Evolutionary conservation across 2,329 filamentous ascomycete species (phyloP).

Genomic region (Triangularia verruculosa): DNA sequence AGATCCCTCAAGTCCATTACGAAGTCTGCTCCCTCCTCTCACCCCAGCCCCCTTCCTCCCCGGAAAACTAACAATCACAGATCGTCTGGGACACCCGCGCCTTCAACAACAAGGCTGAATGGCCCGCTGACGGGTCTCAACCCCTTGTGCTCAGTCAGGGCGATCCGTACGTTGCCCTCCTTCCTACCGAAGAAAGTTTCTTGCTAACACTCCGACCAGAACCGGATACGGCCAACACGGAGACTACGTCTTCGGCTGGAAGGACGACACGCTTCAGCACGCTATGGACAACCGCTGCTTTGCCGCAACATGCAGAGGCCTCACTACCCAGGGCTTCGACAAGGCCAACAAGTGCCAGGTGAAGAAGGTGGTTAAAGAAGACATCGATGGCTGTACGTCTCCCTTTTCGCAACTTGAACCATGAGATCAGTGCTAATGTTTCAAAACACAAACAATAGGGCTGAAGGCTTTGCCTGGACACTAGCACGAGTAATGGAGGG

Average conservation of each 20-base stretch:
- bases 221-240: constrained; percentile 34
- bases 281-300: constrained; percentile 25
- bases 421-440: neutral
- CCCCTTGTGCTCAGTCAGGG: constrained; percentile 32
- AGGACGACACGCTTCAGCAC: constrained; percentile 33
- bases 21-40: constrained; percentile 33
- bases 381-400: constrained; percentile 33
- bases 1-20: constrained; percentile 24
- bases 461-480: neutral
- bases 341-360: constrained; percentile 35
- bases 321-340: constrained; percentile 25
- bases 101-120: constrained; percentile 34
- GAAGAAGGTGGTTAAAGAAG: constrained; percentile 31
- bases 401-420: neutral
- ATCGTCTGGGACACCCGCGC: constrained; percentile 28
- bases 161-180: constrained; percentile 13
- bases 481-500: neutral
- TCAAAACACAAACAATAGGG: neutral
- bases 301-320: constrained; percentile 21
- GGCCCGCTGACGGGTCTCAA: constrained; percentile 35
- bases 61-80: neutral
- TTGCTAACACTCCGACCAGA: neutral
- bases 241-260: constrained; percentile 36
- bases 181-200: neutral
- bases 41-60: neutral